phyloP scores from a whole-genome alignment of 306 rosid species.

The Potentilla sterilis region DNA sequence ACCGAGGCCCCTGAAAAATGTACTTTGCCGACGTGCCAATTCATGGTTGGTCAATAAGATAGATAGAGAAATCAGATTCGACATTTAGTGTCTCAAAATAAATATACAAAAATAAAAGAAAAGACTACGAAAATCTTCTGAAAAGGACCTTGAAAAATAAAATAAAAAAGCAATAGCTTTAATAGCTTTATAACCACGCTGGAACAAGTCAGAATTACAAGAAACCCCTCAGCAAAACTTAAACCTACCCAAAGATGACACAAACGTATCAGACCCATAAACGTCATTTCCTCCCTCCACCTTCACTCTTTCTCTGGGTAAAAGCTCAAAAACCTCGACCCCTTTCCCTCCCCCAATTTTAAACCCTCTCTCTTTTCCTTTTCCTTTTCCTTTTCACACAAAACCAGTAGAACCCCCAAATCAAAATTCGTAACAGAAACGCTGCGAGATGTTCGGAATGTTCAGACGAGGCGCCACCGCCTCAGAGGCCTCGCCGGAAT shows the following conservation, averaged over 20 bases:
- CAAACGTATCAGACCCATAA: background rate
- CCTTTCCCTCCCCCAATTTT: constrained; percentile 61
- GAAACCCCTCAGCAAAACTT: background rate
- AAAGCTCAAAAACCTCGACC: constrained; percentile 5
- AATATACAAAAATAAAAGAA: background rate
- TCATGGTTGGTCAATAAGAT: background rate
- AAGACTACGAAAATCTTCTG: background rate
- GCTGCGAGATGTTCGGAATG: constrained; percentile 35
- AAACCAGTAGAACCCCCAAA: background rate
- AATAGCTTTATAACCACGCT: constrained; percentile 41
- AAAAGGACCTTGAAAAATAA: background rate
- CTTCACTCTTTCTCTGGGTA: constrained; percentile 10
- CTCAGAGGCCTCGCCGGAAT: constrained; percentile 46
- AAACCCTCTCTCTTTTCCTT: constrained; percentile 25
- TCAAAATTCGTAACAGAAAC: background rate
- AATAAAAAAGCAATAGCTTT: background rate
- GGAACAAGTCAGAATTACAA: constrained; percentile 21
- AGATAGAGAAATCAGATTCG: background rate
- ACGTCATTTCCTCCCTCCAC: constrained; percentile 15
- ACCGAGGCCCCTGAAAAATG: background rate
- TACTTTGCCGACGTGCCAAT: background rate
- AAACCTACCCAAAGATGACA: too few species aligned
- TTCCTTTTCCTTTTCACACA: background rate
- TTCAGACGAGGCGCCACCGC: constrained; percentile 47
- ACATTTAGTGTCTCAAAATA: background rate